Conservation (phyloP, 2,329 filamentous ascomycete genomes). For the Penicillium crustosum region DNA sequence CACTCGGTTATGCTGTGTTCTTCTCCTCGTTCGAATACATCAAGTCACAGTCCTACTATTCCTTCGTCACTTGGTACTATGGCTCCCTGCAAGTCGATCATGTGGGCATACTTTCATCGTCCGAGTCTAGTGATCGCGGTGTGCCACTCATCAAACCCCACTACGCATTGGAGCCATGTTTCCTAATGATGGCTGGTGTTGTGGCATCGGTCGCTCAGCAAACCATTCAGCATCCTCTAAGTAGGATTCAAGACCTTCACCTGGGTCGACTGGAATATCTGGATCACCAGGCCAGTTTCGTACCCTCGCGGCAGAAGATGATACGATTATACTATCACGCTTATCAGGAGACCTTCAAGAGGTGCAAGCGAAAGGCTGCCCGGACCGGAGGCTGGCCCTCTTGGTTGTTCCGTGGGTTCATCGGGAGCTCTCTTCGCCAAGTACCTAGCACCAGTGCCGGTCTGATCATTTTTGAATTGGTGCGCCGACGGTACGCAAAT, state of each 20-base stretch:
- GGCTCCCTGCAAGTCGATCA: conserved; percentile 39
- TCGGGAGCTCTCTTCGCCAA: conserved; percentile 57
- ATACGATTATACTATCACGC: conserved; percentile 59
- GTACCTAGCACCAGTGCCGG: conserved; percentile 65
- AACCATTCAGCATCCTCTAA: conserved; percentile 58
- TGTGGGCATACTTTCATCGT: conserved; percentile 31
- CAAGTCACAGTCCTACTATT: conserved; percentile 63
- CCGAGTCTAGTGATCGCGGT: conserved; percentile 32
- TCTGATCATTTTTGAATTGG: conserved; percentile 64
- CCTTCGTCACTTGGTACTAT: conserved; percentile 61
- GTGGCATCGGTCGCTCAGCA: conserved; percentile 60
- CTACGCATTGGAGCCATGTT: conserved; percentile 62
- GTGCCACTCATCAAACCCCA: conserved; percentile 58
- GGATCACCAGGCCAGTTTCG: conserved; percentile 52
- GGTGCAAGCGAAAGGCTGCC: conserved; percentile 53
- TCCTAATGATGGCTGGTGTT: conserved; percentile 60
- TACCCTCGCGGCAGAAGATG: conserved; percentile 44
- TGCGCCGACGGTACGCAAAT: conserved; percentile 60
- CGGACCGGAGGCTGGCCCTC: conserved; percentile 54
- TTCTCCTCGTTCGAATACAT: conserved; percentile 64
- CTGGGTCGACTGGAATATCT: conserved; percentile 60
- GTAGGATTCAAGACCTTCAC: conserved; percentile 60
- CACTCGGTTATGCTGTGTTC: conserved; percentile 61
- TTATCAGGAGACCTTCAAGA: conserved; percentile 59
- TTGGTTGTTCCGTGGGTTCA: conserved; percentile 60